Conservation (phyloP, 768 basidiomycete genomes). For the Leccinum ochraceum region DNA sequence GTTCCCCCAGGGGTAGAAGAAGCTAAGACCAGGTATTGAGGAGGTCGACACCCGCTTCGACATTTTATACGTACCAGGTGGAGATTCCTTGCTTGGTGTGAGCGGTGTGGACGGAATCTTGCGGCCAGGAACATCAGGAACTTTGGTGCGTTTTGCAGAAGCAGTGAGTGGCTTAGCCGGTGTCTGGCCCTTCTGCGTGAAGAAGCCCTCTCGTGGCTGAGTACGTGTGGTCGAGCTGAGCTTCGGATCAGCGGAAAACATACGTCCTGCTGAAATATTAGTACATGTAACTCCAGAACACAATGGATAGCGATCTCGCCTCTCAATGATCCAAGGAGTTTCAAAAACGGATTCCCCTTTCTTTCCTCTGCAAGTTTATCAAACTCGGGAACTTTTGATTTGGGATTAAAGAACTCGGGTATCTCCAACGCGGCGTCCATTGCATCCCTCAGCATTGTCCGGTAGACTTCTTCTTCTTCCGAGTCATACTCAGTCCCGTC, state of each 20-base stretch:
- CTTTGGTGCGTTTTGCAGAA: conserved; percentile 9
- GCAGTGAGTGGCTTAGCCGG: conserved; percentile 9
- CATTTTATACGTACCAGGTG: conserved; percentile 12
- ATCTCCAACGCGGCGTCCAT: conserved; percentile 65
- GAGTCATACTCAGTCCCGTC: conserved; percentile 57
- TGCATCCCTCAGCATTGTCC: conserved; percentile 64
- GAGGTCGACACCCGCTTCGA: not conserved
- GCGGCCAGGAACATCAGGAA: conserved; percentile 1
- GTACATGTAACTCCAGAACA: not conserved
- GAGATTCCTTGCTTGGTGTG: conserved; percentile 13
- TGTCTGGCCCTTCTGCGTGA: conserved; percentile 22
- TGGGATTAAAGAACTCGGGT: conserved; percentile 58
- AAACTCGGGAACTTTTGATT: conserved; percentile 45
- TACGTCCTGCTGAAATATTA: conserved; percentile 51
- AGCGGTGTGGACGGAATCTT: conserved; percentile 13
- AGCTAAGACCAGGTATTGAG: conserved; percentile 12
- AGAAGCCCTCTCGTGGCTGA: conserved; percentile 33
- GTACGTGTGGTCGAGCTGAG: conserved; percentile 40
- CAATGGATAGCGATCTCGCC: conserved; percentile 40
- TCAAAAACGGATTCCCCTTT: conserved; percentile 78
- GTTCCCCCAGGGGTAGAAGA: conserved; percentile 27
- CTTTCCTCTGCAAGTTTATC: conserved; percentile 47
- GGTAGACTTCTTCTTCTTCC: conserved; percentile 67
- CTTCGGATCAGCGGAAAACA: conserved; percentile 54
- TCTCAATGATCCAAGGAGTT: conserved; percentile 70